Conservation (phyloP, 208 protist genomes). For the Perkinsela sp. region DNA sequence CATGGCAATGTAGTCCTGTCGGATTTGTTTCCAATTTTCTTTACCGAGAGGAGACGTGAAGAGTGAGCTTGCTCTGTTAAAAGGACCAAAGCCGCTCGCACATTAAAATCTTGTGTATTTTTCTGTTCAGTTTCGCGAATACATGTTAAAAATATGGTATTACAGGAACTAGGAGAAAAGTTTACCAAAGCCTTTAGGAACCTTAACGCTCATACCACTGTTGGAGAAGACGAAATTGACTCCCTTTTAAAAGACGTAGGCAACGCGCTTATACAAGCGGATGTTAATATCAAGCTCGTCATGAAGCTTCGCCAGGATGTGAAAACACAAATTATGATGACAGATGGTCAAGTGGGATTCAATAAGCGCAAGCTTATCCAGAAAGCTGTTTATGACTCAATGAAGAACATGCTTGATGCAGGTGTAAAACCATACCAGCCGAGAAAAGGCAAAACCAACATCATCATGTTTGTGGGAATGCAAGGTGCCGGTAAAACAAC, state of each 20-base stretch:
- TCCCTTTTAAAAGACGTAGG: slow-evolving; percentile 77
- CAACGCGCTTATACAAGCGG: slow-evolving; percentile 73
- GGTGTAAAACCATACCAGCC: slow-evolving; percentile 77
- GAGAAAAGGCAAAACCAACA: slow-evolving; percentile 74
- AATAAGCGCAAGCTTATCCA: slow-evolving; percentile 86
- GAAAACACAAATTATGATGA: slow-evolving; percentile 61
- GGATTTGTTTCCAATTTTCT: no score
- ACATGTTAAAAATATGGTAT: slow-evolving; percentile 35
- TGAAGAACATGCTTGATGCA: slow-evolving; percentile 84
- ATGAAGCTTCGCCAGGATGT: slow-evolving; percentile 71
- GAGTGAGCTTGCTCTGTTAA: no score
- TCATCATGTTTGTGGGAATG: slow-evolving; percentile 98
- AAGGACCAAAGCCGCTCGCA: no score
- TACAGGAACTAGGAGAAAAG: slow-evolving; percentile 67
- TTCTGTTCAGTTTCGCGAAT: slow-evolving; percentile 2
- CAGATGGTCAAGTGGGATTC: slow-evolving; percentile 67
- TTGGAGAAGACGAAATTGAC: slow-evolving; percentile 78
- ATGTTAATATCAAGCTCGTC: slow-evolving; percentile 83
- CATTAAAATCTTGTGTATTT: no score
- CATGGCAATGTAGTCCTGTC: no score
- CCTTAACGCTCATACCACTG: slow-evolving; percentile 58
- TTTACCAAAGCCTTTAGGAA: slow-evolving; percentile 67
- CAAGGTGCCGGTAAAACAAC: slow-evolving; percentile 92
- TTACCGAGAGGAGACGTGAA: no score
- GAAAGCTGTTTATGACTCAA: slow-evolving; percentile 75